Conservation (phyloP, 129 eudicot species). For the Kitagawia praeruptora region DNA sequence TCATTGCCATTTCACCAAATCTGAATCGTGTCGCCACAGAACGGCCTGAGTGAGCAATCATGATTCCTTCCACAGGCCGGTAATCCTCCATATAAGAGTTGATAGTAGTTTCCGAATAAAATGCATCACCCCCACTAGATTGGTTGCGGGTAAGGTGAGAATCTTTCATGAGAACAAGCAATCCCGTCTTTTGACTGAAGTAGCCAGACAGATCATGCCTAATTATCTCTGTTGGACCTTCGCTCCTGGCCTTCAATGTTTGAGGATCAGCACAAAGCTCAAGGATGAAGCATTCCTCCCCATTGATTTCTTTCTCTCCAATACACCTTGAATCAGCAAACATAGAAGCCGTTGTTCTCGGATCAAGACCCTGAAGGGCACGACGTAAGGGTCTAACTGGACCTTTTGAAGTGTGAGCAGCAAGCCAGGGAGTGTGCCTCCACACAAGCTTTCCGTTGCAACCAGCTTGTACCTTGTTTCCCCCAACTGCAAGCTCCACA, state of each 20-base stretch:
- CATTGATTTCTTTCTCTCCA: constrained; percentile 74
- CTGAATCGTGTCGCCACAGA: constrained; percentile 75
- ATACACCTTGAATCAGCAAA: constrained; percentile 72
- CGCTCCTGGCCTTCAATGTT: constrained; percentile 69
- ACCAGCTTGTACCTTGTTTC: constrained; percentile 83
- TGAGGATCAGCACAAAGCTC: constrained; percentile 63
- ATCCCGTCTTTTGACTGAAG: constrained; percentile 81
- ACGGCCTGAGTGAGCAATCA: constrained; percentile 82
- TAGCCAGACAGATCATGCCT: constrained; percentile 76
- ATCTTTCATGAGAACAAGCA: constrained; percentile 77
- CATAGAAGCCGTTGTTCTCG: constrained; percentile 74
- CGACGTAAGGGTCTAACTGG: constrained; percentile 83
- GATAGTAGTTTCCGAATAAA: constrained; percentile 82
- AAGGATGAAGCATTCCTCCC: constrained; percentile 86
- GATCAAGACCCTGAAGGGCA: constrained; percentile 97
- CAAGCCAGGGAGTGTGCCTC: constrained; percentile 95
- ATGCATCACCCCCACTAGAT: constrained; percentile 69
- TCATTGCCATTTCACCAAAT: constrained; percentile 81
- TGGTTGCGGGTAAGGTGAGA: constrained; percentile 82
- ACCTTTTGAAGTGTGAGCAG: constrained; percentile 80
- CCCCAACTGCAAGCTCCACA: constrained; percentile 85
- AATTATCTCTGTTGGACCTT: constrained; percentile 83
- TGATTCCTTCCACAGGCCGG: constrained; percentile 71
- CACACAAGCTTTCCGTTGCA: constrained; percentile 81
- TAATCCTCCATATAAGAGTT: constrained; percentile 65